Evolutionary conservation across 352 stramenopile genomes (phyloP), one percentile per base, ranked within the genome.

Genomic region (Phytophthora podocarpi): DNA sequence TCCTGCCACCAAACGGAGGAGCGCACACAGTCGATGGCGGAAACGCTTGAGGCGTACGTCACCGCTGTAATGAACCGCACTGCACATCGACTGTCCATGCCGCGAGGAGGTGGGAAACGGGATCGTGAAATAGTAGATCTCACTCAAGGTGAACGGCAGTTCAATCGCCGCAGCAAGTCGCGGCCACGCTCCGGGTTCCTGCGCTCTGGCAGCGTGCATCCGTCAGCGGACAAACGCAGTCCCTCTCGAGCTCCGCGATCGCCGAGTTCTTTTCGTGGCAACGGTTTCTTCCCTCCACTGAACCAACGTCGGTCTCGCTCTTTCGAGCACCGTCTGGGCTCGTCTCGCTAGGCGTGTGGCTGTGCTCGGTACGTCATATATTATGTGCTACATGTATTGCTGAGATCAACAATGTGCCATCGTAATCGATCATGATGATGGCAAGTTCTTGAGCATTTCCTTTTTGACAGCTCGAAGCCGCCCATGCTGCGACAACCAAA

Each of bases 11-110:
- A 13, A 8, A 48, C 49, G 36, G 13, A 39, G 12, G 31, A 58
- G 7, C 35, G 49, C 8, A 58, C 49, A 7, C n/a, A n/a, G n/a
- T n/a, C n/a, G n/a, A n/a, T n/a, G n/a, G 13, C 12, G 3, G 5
- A 5, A 18, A 58, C 48, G 49, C 21, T 48, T 23, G 35, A 48
- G 16, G 35, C 16, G 50, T 76, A 62, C 43, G 15, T 57, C 5
- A 27, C n/a, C 27, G 36, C 47, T 10, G 11, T 3, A 18, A 36
- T 23, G 12, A 34, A 12, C 2, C 46, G 11, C 9, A 28, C 43
- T 15, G 31, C 46, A 11, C 3, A 48, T 48, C 24, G 23, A 34
- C 23, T 15, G 24, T 48, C 40, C 39, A 16, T 32, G 46, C 34
- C 21, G 11, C 46, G 23, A 35, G 23, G n/a, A 15, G 47, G 28